These are phyloP conservation scores for Corniculantispora saksenae DNA, from an alignment of 2,329 filamentous ascomycete genomes.

Conservation along the genomic window DNA sequence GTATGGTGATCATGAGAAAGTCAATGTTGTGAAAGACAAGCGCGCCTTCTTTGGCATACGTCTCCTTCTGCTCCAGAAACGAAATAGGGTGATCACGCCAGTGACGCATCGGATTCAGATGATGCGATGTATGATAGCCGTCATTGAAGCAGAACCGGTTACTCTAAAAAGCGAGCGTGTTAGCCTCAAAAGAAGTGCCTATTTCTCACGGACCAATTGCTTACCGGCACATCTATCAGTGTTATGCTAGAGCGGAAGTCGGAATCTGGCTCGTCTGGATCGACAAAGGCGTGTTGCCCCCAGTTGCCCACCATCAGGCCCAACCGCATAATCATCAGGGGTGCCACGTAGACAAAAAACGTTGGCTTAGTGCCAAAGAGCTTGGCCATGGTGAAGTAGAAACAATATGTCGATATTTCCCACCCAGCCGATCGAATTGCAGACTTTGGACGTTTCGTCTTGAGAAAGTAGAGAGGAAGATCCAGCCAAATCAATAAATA, in stretches of 20 bases:
- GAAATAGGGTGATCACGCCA: conserved; percentile 79
- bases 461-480: conserved; percentile 70
- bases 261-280: conserved; percentile 71
- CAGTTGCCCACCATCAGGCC: conserved; percentile 82
- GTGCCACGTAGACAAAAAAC: conserved; percentile 65
- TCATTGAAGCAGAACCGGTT: conserved; percentile 84
- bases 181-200: background rate
- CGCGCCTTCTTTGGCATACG: conserved; percentile 66
- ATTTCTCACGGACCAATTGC: conserved; percentile 30
- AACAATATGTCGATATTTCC: conserved; percentile 59
- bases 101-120: conserved; percentile 75
- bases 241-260: conserved; percentile 81
- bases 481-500: conserved; percentile 74
- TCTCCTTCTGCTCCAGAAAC: conserved; percentile 68
- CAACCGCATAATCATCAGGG: conserved; percentile 65
- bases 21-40: conserved; percentile 81
- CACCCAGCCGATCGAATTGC: conserved; percentile 60
- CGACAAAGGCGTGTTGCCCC: conserved; percentile 82
- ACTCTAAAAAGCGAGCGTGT: conserved; percentile 50
- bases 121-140: conserved; percentile 80
- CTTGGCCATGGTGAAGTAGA: conserved; percentile 51
- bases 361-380: conserved; percentile 56
- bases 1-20: conserved; percentile 73
- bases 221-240: conserved; percentile 73
- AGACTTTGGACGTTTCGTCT: conserved; percentile 57